Evolutionary conservation across 2,329 filamentous ascomycete species (phyloP).

Genomic region (Trichothecium roseum): DNA sequence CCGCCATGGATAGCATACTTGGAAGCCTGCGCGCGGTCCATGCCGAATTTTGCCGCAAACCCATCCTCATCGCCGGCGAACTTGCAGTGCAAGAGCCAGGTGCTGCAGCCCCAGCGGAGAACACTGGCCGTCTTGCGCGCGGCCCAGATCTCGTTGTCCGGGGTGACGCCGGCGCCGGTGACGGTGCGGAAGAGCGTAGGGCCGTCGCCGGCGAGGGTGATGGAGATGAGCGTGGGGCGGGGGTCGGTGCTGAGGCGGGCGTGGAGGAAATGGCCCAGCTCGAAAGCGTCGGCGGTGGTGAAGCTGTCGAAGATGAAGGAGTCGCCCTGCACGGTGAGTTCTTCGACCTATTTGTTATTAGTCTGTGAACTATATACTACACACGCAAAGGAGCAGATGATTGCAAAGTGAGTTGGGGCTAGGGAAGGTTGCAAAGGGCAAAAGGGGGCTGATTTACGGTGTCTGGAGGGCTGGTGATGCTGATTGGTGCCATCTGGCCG

Average conservation of each 20-base stretch:
- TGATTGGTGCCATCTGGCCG: background rate
- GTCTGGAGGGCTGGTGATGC: conserved; percentile 1
- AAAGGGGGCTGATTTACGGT: background rate
- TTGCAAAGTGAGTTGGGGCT: background rate
- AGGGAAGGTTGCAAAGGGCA: no score
- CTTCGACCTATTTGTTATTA: conserved; percentile 12
- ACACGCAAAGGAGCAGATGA: no score
- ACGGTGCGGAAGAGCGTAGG: conserved; percentile 62
- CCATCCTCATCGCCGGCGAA: conserved; percentile 50
- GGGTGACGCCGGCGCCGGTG: conserved; percentile 54
- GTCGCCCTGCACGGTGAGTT: conserved; percentile 24
- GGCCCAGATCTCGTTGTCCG: conserved; percentile 66
- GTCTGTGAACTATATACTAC: background rate
- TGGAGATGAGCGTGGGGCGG: conserved; percentile 49
- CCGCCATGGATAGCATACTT: conserved; percentile 72
- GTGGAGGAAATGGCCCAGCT: conserved; percentile 54
- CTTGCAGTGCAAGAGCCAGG: conserved; percentile 63
- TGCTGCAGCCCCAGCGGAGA: conserved; percentile 57
- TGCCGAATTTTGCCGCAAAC: conserved; percentile 55
- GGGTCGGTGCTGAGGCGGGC: conserved; percentile 45
- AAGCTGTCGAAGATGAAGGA: conserved; percentile 41
- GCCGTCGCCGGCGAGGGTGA: conserved; percentile 45
- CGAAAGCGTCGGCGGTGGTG: conserved; percentile 53
- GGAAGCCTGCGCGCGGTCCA: conserved; percentile 43
- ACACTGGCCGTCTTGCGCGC: conserved; percentile 62